These are phyloP conservation scores for Naganishia sp. DNA, from an alignment of 1,284 basidiomycete species.

Conservation along the genomic window DNA sequence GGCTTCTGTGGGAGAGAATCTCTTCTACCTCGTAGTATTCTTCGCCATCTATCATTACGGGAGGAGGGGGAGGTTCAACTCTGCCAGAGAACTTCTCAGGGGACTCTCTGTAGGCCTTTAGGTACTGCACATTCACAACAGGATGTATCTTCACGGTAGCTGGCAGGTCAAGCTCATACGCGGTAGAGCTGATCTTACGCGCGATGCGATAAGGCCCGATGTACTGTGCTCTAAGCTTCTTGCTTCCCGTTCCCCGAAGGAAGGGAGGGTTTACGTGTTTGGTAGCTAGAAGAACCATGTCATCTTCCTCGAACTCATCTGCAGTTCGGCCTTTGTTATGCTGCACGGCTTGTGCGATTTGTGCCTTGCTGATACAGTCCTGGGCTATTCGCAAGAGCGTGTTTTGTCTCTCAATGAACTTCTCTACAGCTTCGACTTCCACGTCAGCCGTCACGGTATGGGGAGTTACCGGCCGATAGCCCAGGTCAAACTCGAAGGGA, in stretches of 20 bases:
- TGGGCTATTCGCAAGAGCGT: neutral
- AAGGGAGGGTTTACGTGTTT: constrained; percentile 22
- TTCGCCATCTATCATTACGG: neutral
- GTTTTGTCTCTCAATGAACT: neutral
- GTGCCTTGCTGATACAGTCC: neutral
- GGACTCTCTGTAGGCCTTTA: neutral
- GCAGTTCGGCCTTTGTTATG: constrained; percentile 11
- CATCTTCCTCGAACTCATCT: constrained; percentile 1
- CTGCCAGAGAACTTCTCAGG: neutral
- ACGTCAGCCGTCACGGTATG: neutral
- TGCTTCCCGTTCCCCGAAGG: neutral
- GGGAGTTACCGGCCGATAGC: constrained; percentile 1
- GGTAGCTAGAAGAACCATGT: constrained; percentile 5
- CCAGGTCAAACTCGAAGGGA: constrained; percentile 30
- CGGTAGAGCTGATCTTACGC: neutral
- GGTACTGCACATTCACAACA: constrained; percentile 6
- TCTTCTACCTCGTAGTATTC: neutral
- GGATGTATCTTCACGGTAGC: neutral
- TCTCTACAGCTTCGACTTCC: constrained; percentile 1
- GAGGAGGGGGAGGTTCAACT: neutral
- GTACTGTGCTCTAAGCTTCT: constrained; percentile 2
- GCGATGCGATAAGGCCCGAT: constrained; percentile 4
- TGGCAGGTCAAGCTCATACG: constrained; percentile 12
- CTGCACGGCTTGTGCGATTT: constrained; percentile 4
- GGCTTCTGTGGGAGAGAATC: neutral